Evolutionary conservation across 805 yeast species (phyloP).

Genomic region (Deakozyma indianensis): DNA sequence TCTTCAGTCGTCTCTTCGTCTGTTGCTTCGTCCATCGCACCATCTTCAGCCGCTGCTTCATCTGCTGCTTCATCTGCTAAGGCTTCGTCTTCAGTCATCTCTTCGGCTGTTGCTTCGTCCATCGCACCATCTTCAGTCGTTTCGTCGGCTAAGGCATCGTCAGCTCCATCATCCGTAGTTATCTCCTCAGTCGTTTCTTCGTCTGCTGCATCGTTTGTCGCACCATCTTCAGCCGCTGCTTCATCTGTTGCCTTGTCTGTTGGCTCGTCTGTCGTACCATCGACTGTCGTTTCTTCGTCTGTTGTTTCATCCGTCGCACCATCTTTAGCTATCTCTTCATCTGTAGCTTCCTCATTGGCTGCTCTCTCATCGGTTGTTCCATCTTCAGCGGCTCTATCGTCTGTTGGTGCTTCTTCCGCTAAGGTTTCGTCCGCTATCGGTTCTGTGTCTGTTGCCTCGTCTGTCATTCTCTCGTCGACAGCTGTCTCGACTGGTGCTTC

Average conservation of each 20-base stretch:
- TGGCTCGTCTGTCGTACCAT: not conserved
- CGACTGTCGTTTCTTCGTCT: not conserved
- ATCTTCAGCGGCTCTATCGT: not conserved
- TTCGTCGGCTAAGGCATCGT: not conserved
- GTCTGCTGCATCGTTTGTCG: not conserved
- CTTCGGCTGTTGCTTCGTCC: not conserved
- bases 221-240: not conserved
- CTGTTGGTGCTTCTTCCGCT: not conserved
- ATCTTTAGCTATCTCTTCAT: not conserved
- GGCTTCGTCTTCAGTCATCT: not conserved
- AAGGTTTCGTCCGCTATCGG: not conserved
- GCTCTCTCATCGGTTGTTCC: no score
- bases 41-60: not conserved
- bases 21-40: not conserved
- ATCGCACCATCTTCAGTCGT: not conserved
- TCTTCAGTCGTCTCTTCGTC: not conserved
- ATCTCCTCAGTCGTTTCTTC: no score
- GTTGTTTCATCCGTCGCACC: not conserved
- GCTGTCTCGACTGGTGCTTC: not conserved
- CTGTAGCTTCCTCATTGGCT: not conserved
- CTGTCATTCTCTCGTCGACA: no score
- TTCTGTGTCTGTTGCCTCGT: not conserved
- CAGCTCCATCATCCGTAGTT: not conserved
- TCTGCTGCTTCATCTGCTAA: not conserved
- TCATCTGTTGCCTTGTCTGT: not conserved